Conservation (phyloP, 2,329 filamentous ascomycete species). For the Cordyceps javanica region DNA sequence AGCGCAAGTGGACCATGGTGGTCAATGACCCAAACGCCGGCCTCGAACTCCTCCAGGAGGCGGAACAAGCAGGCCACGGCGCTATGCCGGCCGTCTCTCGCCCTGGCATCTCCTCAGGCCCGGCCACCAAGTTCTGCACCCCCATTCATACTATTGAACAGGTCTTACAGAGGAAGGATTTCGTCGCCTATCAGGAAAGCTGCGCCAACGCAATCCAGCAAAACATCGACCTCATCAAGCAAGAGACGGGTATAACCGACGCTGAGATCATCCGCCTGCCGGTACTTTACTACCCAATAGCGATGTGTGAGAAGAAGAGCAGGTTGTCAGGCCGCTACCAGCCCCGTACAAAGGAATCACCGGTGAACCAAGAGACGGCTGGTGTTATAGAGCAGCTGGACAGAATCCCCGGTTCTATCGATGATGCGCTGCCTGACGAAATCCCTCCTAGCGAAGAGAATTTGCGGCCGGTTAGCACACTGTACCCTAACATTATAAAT, state of each 20-base stretch:
- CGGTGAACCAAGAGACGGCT: neutral
- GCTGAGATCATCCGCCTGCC: constrained; percentile 20
- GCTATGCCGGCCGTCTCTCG: constrained; percentile 16
- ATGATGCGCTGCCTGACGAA: too few relatives aligned
- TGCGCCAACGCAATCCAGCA: constrained; percentile 16
- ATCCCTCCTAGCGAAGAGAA: neutral
- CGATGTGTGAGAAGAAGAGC: too few relatives aligned
- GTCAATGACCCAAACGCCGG: constrained; percentile 19
- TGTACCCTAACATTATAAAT: constrained; percentile 19
- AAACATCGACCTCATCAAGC: constrained; percentile 19
- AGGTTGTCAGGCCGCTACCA: too few relatives aligned
- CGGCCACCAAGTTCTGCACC: constrained; percentile 2
- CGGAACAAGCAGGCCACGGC: constrained; percentile 15
- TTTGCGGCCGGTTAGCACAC: neutral
- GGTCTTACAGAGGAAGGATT: constrained; percentile 10
- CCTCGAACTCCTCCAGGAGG: constrained; percentile 17
- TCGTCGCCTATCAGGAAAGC: constrained; percentile 13
- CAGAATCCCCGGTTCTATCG: too few relatives aligned
- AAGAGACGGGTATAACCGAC: constrained; percentile 19
- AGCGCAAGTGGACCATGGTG: constrained; percentile 20
- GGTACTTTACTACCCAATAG: constrained; percentile 15
- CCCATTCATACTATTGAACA: constrained; percentile 16
- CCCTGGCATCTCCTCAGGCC: neutral
- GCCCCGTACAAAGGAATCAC: too few relatives aligned
- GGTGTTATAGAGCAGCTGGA: neutral